Base-by-base conservation (phyloP, 2,329 filamentous ascomycete species). In the Colletotrichum eleusines region DNA sequence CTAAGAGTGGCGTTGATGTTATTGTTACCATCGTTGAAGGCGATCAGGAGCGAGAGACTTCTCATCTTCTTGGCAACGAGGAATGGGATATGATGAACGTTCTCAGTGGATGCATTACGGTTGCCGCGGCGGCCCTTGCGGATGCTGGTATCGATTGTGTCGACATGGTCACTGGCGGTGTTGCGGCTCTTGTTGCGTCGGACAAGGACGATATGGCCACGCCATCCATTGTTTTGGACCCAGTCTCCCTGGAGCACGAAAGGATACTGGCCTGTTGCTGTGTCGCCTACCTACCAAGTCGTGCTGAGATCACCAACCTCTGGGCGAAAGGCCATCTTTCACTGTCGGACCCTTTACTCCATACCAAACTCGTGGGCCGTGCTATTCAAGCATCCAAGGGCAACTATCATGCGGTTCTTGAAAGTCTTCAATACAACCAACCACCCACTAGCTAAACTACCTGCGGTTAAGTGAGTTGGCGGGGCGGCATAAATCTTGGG, bases 1-100 rank as follows among this genome's bases (percentile, higher is more conserved):
- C 96, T n/a, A 99, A 99, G 85, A 97, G 94, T 79, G 95, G 94
- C 54, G 91, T 97, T n/a, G 96, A 99, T 79, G 91, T 99, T 50
- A 91, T 97, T 23, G 90, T 99, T 59, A 98, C 94, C 0, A 90
- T 99, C 59, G 85, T 99, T 23, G 96, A 99, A 82, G 95, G 94
- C 3, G 96, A 98, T 77, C 94, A 98, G 78, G 92, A 95, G 81
- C 87, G 79, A 79, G 88, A 80, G 79, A 80, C 80, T 57, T 82
- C 81, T 3, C 78, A 83, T 38, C 82, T 83, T 31, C 81, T 83
- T 74, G 85, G 83, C 11, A 87, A 90, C 69, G 90, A 90, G 73
- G 89, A 92, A 18, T 97, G 94, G 91, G 94, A 94, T 12, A 88
- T 93, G 82, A 95, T 98, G 93, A 96, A 93, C 79, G 93, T 97